phyloP scores from a whole-genome alignment of 164 flowering plant genomes.

The Santalum album region DNA sequence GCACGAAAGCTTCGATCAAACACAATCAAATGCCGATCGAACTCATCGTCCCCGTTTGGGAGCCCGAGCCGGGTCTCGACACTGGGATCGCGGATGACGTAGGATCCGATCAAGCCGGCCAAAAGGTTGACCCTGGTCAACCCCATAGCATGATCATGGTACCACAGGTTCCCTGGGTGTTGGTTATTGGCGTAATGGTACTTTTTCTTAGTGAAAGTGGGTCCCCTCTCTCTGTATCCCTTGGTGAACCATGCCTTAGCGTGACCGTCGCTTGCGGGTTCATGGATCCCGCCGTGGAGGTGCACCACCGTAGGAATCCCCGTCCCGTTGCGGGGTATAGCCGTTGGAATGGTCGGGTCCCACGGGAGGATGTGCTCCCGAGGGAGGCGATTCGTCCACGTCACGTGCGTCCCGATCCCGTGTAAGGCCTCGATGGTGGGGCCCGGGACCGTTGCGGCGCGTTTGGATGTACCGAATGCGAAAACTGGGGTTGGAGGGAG shows the following conservation, averaged over 20 bases:
- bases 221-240: conserved; percentile 30
- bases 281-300: conserved; percentile 50
- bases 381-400: conserved; percentile 50
- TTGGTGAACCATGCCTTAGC: conserved; percentile 45
- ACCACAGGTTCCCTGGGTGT: conserved; percentile 51
- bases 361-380: conserved; percentile 41
- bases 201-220: conserved; percentile 30
- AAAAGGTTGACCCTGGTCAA: conserved; percentile 49
- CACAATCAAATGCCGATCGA: conserved; percentile 36
- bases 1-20: conserved; percentile 36
- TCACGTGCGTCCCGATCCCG: conserved; percentile 28
- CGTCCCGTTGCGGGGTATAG: conserved; percentile 13
- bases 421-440: conserved; percentile 49
- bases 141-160: conserved; percentile 64
- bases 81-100: conserved; percentile 35
- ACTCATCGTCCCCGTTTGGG: conserved; percentile 20
- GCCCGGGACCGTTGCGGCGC: conserved; percentile 44
- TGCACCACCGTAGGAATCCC: conserved; percentile 55
- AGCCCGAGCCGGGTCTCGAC: conserved; percentile 31
- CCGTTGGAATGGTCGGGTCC: conserved; percentile 56
- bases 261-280: conserved; percentile 44
- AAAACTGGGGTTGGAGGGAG: conserved; percentile 44
- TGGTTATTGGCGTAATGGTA: conserved; percentile 41
- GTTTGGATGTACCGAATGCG: conserved; percentile 39
- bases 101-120: conserved; percentile 47